Evolutionary conservation across 148 eudicot genomes (phyloP).

Genomic region (Oxyria digyna): DNA sequence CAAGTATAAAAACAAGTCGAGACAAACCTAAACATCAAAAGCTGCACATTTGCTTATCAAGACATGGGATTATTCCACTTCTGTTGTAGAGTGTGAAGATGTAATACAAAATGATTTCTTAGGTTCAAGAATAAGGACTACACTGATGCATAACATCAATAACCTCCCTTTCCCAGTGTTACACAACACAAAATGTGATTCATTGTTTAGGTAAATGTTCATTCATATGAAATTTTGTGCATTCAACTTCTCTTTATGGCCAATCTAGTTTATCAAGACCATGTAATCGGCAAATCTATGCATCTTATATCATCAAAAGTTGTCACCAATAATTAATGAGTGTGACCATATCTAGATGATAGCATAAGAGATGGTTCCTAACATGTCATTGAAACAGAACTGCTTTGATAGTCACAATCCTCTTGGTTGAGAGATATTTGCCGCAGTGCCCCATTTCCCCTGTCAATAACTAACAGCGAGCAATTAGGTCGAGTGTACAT

Average conservation of each 20-base stretch:
- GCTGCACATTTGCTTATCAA: background rate
- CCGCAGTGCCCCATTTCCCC: conserved; percentile 94
- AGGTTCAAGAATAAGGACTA: background rate
- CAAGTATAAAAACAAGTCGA: background rate
- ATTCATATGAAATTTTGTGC: background rate
- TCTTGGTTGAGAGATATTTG: conserved; percentile 75
- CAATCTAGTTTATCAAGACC: background rate
- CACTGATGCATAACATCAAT: background rate
- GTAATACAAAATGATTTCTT: background rate
- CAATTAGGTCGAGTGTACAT: conserved; percentile 81
- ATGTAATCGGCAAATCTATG: background rate
- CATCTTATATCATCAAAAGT: background rate
- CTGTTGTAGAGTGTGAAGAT: background rate
- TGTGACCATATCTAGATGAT: background rate
- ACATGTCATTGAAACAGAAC: conserved; percentile 65
- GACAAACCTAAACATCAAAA: background rate
- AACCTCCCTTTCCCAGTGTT: background rate
- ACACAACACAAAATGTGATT: background rate
- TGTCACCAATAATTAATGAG: background rate
- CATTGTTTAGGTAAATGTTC: background rate
- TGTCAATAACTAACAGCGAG: conserved; percentile 78
- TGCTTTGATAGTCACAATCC: conserved; percentile 60
- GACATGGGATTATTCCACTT: background rate
- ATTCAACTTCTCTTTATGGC: background rate
- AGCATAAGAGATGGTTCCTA: conserved; percentile 3